Conservation (phyloP, 2,329 filamentous ascomycete genomes). For the Emericellopsis cladophorae region DNA sequence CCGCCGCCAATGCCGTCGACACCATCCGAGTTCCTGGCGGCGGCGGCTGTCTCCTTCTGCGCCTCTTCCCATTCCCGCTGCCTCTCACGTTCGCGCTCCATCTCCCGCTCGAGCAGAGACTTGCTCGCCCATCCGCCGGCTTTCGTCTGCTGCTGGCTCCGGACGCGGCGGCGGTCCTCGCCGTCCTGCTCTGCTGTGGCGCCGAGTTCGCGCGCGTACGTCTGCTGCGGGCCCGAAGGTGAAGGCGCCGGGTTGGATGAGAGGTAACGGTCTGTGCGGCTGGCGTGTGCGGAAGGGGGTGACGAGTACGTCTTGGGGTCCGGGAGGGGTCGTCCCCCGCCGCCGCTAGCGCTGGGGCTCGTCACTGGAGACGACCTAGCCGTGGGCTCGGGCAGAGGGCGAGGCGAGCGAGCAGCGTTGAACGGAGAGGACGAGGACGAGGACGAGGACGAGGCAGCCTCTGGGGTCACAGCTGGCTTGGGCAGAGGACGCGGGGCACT, state of each 20-base stretch:
- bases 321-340: constrained; percentile 3
- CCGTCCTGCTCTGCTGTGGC: constrained; percentile 47
- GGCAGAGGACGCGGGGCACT: constrained; percentile 39
- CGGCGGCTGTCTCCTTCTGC: constrained; percentile 51
- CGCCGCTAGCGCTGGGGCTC: constrained; percentile 14
- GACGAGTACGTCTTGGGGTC: constrained; percentile 7
- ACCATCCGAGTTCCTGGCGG: constrained; percentile 34
- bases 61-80: constrained; percentile 71
- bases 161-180: constrained; percentile 46
- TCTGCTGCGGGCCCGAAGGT: constrained; percentile 26
- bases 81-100: constrained; percentile 66
- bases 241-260: constrained; percentile 40
- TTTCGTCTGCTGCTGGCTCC: constrained; percentile 48
- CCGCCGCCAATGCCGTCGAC: constrained; percentile 56
- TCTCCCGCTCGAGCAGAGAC: constrained; percentile 65
- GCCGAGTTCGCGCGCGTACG: constrained; percentile 41
- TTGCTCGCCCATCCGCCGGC: constrained; percentile 52
- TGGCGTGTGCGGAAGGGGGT: constrained; percentile 13
- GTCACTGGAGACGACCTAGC: constrained; percentile 13
- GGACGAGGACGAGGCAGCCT: constrained; percentile 3
- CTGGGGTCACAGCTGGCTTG: constrained; percentile 18
- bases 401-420: constrained; percentile 3
- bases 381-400: constrained; percentile 7
- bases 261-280: constrained; percentile 46
- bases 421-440: constrained; percentile 8